Evolutionary conservation across 441 rosid genomes (phyloP).

Genomic region (Mallotus japonicus): DNA sequence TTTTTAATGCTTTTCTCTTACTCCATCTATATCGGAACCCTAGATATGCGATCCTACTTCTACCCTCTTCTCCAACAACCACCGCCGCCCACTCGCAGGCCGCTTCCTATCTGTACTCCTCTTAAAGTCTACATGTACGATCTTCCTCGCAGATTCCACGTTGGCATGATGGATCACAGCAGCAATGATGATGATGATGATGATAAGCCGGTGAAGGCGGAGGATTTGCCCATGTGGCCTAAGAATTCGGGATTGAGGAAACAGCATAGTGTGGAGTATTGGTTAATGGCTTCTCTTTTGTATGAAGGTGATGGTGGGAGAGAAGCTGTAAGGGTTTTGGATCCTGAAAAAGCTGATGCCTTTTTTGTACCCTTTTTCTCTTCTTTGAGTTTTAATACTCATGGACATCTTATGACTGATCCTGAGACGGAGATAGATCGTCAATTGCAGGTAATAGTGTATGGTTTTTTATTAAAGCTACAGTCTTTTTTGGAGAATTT

Average conservation of each 20-base stretch:
- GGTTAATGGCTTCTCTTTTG: constrained; percentile 93
- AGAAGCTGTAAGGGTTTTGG: constrained; percentile 84
- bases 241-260: constrained; percentile 50
- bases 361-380: constrained; percentile 91
- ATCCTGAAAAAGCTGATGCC: constrained; percentile 82
- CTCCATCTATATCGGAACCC: constrained; percentile 65
- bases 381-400: constrained; percentile 80
- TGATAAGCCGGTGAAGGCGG: constrained; percentile 44
- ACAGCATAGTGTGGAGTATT: constrained; percentile 96
- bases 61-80: constrained; percentile 48
- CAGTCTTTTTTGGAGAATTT: constrained; percentile 3
- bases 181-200: constrained; percentile 30
- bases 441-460: constrained; percentile 61
- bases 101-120: constrained; percentile 20
- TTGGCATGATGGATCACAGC: constrained; percentile 64
- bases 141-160: constrained; percentile 79
- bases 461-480: neutral
- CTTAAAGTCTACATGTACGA: constrained; percentile 87
- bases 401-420: constrained; percentile 88
- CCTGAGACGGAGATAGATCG: constrained; percentile 83
- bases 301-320: constrained; percentile 33
- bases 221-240: constrained; percentile 76
- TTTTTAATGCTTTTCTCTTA: constrained; percentile 59
- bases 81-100: constrained; percentile 21
- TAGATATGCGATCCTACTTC: constrained; percentile 65